Base-by-base conservation (phyloP, 2,329 filamentous ascomycete genomes). In the Reticulascus tulasneorum region DNA sequence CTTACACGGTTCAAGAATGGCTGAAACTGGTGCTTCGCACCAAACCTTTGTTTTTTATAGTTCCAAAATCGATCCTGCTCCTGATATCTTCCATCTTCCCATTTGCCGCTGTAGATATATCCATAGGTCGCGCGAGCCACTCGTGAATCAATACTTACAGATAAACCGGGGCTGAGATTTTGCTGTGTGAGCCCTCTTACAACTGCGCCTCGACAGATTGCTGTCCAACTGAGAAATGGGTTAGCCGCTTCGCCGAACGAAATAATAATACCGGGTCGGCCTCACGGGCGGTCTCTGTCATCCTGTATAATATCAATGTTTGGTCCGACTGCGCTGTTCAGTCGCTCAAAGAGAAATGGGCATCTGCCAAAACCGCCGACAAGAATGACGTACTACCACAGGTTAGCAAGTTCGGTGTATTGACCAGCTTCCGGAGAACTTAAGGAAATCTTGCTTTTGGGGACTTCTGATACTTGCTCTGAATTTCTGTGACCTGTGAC, bases 351-450 rank as follows among this genome's bases (percentile, higher is more conserved):
- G 0, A 67, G 37, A 8, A 56, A 62, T 0, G 34, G 29, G 12
- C 49, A 58, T 1, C 53, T 44, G 0, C 64, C 63, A 7, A 67
- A 59, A 0, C 63, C 64, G 0, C 64, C 63, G 0, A 59, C 62
- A 0, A 67, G 47, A 3, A 64, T 48, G 6, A 66, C 39, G 18
- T 56, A 59, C 64, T 66, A n/a, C 5, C 7, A 4, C 9, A 5
- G 9, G 15, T 45, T 8, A 21, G 9, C 3, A 4, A 12, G 5
- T 13, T 0, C 9, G 12, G n/a, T n/a, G 12, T 12, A 3, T 6
- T 9, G 11, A 17, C 13, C 6, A 10, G 9, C 9, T 10, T 9
- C n/a, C 8, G 9, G 15, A 9, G 13, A 27, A 4, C 2, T 5
- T 10, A n/a, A 15, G 25, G 15, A 10, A 33, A 22, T 1, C 29